Evolutionary conservation across 306 rosid species (phyloP), one percentile per base, ranked within the genome.

Genomic region (Lotus japonicus): DNA sequence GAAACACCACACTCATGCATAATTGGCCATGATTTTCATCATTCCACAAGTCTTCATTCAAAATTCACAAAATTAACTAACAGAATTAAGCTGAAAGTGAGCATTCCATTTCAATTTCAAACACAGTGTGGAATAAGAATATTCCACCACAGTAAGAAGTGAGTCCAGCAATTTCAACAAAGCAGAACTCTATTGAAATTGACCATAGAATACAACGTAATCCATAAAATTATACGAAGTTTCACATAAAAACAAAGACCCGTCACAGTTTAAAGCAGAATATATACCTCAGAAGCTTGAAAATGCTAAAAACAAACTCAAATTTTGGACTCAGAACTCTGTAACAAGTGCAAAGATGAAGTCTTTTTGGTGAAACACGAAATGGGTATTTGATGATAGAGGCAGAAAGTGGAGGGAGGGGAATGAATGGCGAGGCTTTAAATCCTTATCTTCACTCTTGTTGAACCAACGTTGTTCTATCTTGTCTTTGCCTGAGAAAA

Each of bases 401-500:
- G 82, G 62, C 53, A 17, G 80, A 68, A 54, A 55, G 50, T 52
- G 67, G 73, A 81, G 64, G 70, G 84, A 78, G 82, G 88, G 87
- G 80, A 89, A 89, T 81, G 96, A 84, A 86, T 72, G 96, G 98
- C 70, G 91, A 83, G 71, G 84, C 87, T 86, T 81, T 66, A 79
- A 86, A 86, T 87, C 91, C 98, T 92, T 92, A 92, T 92, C 96
- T 77, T 76, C 59, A 43, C n/a, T n/a, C n/a, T 41, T 64, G 12
- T 35, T 11, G 4, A 59, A 17, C 63, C 70, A 64, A 55, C 36
- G 57, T 26, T 64, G 49, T 41, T 77, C 18, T 48, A 12, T 51
- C 60, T 43, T 70, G 71, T 54, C n/a, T 33, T 7, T 56, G 61
- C 9, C 67, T 39, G 60, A 63, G 49, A 63, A n/a, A n/a, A n/a